Conservation (phyloP, 352 stramenopile species). For the Achlya hypogyna region DNA sequence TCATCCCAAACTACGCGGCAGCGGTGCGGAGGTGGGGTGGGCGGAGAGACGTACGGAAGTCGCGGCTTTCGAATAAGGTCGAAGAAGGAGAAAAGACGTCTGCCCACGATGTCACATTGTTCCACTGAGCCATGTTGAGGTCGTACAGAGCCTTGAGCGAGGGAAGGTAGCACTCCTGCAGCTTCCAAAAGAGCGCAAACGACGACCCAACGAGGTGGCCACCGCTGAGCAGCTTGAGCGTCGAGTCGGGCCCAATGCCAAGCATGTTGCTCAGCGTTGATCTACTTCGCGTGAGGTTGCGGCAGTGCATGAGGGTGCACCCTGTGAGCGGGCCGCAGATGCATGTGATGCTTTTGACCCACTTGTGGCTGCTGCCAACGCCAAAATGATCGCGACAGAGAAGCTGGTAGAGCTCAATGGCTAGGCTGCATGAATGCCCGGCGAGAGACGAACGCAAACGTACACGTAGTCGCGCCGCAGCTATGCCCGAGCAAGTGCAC, state of each 20-base stretch:
- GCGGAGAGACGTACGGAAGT: constrained; percentile 23
- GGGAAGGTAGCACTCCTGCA: constrained; percentile 36
- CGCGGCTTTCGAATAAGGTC: constrained; percentile 26
- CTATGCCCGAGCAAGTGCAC: constrained; percentile 59
- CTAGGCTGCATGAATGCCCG: not conserved
- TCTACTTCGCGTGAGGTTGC: not conserved
- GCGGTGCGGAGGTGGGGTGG: constrained; percentile 21
- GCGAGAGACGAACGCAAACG: not conserved
- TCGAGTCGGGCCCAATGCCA: constrained; percentile 30
- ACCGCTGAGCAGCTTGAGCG: constrained; percentile 29
- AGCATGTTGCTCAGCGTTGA: constrained; percentile 40
- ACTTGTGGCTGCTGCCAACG: constrained; percentile 43
- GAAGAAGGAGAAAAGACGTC: constrained; percentile 4
- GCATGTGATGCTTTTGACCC: constrained; percentile 51
- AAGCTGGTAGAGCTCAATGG: constrained; percentile 66
- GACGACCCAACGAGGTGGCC: constrained; percentile 36
- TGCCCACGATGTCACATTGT: constrained; percentile 13
- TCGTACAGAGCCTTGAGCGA: constrained; percentile 35
- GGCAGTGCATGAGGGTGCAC: not conserved
- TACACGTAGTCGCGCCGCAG: constrained; percentile 42
- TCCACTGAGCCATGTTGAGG: constrained; percentile 58
- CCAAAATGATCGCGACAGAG: constrained; percentile 45
- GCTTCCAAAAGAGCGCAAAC: constrained; percentile 35
- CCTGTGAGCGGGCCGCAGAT: constrained; percentile 54
- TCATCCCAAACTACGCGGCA: constrained; percentile 35